phyloP scores from a whole-genome alignment of 2,329 filamentous ascomycete genomes.

The Phaeosphaeria sp. region DNA sequence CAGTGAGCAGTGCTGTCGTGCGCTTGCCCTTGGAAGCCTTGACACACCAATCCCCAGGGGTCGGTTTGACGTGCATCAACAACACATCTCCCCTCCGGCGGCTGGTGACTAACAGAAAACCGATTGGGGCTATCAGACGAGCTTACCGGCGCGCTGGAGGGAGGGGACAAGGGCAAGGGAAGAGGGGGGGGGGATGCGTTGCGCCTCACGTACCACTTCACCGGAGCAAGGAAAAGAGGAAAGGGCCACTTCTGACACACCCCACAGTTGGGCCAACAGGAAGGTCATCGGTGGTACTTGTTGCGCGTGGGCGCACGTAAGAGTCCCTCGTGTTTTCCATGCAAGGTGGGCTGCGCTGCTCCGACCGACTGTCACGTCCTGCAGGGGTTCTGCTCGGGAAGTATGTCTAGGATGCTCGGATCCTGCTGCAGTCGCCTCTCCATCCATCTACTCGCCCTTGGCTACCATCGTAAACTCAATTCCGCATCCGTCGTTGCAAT shows the following conservation, averaged over 20 bases:
- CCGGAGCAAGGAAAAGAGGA: slow-evolving; percentile 1
- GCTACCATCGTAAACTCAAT: neutral
- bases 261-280: neutral
- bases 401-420: neutral
- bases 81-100: neutral
- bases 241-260: neutral
- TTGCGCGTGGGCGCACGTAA: neutral
- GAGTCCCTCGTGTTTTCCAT: neutral
- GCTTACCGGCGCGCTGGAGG: slow-evolving; percentile 3
- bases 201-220: slow-evolving; percentile 9
- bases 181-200: neutral
- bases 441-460: neutral
- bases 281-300: neutral
- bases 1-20: no score
- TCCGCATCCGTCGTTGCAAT: no score
- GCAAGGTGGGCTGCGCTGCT: neutral
- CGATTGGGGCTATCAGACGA: neutral
- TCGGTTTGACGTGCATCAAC: neutral
- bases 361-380: slow-evolving; percentile 1
- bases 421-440: neutral
- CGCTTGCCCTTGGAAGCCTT: no score
- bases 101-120: slow-evolving; percentile 5
- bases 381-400: neutral
- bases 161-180: neutral
- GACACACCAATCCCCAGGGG: neutral